A percentile compares a stretch with the other conserved stretches of the same genome.
phyloP scores from a whole-genome alignment of 192 early-diverging fungal genomes.

The Podila epigama region DNA sequence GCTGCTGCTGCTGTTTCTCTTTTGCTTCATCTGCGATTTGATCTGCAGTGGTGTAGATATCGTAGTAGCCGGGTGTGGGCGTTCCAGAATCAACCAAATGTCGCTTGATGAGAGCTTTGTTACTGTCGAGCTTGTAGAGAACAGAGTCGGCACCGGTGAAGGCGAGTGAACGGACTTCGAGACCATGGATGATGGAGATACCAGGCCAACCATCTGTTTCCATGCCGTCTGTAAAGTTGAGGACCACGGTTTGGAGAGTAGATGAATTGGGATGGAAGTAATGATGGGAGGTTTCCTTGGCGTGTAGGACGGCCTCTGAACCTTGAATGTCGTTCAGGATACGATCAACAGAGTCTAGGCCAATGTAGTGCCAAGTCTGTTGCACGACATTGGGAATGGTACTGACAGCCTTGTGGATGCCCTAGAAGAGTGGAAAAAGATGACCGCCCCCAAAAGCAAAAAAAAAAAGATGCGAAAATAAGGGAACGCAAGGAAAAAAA shows the following conservation, averaged over 20 bases:
- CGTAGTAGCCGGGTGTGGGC: conserved; percentile 21
- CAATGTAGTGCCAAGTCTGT: conserved; percentile 31
- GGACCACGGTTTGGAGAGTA: conserved; percentile 35
- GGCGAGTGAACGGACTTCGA: conserved; percentile 16
- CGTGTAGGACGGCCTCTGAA: neutral
- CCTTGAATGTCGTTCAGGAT: conserved; percentile 12
- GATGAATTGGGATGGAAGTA: too few species aligned
- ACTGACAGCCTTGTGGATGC: conserved; percentile 14
- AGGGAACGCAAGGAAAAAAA: too few species aligned
- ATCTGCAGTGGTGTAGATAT: conserved; percentile 12
- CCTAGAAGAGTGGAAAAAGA: too few species aligned
- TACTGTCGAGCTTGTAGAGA: conserved; percentile 26
- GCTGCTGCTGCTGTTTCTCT: neutral
- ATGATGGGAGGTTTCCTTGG: neutral
- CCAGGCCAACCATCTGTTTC: conserved; percentile 33
- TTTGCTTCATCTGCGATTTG: neutral
- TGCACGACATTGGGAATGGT: conserved; percentile 26
- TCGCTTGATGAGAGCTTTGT: conserved; percentile 34
- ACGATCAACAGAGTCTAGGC: conserved; percentile 14
- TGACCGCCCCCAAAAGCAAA: too few species aligned
- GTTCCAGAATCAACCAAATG: conserved; percentile 18
- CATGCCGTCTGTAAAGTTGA: conserved; percentile 39
- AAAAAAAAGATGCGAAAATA: too few species aligned
- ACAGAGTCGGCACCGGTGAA: conserved; percentile 32
- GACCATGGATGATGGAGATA: conserved; percentile 10